Percentiles rank a stretch among this genome's conserved stretches.
These are phyloP conservation scores for Apiospora pterosperma DNA, from an alignment of 2,329 filamentous ascomycete species.

Conservation along the genomic window DNA sequence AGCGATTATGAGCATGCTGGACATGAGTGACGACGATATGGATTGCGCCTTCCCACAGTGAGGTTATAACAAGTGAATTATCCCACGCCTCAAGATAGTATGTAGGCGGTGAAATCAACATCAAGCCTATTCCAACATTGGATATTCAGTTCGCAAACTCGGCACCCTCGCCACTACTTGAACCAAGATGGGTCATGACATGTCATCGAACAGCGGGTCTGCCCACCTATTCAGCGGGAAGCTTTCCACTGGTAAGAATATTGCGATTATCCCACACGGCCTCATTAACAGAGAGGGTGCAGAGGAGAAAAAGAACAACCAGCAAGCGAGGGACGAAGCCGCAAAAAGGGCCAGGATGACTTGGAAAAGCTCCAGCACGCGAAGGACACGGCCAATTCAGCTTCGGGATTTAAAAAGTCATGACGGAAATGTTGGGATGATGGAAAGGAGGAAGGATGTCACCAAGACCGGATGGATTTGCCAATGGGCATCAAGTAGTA, in stretches of 20 bases:
- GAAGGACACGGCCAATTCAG: neutral
- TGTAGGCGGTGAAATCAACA: neutral
- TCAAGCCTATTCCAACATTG: too few relatives aligned
- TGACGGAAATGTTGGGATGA: neutral
- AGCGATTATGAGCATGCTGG: neutral
- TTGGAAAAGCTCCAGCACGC: too few relatives aligned
- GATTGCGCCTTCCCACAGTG: neutral
- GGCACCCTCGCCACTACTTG: neutral
- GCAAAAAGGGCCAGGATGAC: neutral
- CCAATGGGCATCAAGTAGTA: neutral
- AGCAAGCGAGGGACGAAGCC: neutral
- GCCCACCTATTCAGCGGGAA: accelerated
- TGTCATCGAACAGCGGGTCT: neutral
- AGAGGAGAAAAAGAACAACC: neutral
- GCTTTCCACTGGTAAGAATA: neutral
- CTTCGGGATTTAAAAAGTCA: neutral
- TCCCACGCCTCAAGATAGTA: neutral
- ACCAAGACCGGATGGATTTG: neutral
- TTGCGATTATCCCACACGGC: too few relatives aligned
- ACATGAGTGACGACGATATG: neutral
- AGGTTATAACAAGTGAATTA: neutral
- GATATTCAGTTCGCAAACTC: neutral
- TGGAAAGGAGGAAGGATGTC: neutral
- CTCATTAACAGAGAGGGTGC: neutral
- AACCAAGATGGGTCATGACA: neutral